These are phyloP conservation scores for Pseudozyma flocculosa DNA, from an alignment of 1,284 basidiomycete species.

Conservation along the genomic window DNA sequence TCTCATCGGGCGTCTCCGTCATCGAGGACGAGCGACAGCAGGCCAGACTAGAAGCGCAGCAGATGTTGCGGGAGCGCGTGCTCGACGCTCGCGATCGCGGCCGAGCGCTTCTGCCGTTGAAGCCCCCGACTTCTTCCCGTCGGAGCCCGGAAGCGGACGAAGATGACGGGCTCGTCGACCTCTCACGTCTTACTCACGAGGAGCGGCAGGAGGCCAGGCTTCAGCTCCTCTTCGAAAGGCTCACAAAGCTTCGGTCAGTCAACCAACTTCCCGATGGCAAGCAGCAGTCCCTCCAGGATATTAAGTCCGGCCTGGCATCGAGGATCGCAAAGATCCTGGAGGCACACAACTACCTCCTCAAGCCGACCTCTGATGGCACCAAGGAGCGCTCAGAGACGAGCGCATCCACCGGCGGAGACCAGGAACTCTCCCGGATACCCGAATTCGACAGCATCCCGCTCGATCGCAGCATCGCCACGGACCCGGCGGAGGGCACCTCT, in stretches of 20 bases:
- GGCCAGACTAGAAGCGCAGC: constrained; percentile 2
- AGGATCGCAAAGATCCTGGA: constrained; percentile 17
- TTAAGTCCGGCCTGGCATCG: constrained; percentile 22
- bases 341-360: constrained; percentile 18
- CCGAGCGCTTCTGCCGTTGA: constrained; percentile 15
- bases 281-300: constrained; percentile 11
- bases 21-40: constrained; percentile 4
- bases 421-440: neutral
- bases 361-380: neutral
- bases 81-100: constrained; percentile 25
- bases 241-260: constrained; percentile 3
- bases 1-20: neutral
- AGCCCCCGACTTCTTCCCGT: neutral
- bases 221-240: constrained; percentile 27
- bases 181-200: constrained; percentile 12
- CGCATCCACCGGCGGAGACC: too few species aligned
- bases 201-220: constrained; percentile 26
- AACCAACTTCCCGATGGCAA: neutral
- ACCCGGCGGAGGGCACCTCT: neutral
- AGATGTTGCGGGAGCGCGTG: constrained; percentile 18
- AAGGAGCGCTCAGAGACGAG: neutral
- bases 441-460: constrained; percentile 9
- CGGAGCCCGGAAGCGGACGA: constrained; percentile 10
- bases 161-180: neutral
- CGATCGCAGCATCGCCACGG: constrained; percentile 4